phyloP scores from a whole-genome alignment of 495 filamentous ascomycete genomes.

The Tuber magnatum region DNA sequence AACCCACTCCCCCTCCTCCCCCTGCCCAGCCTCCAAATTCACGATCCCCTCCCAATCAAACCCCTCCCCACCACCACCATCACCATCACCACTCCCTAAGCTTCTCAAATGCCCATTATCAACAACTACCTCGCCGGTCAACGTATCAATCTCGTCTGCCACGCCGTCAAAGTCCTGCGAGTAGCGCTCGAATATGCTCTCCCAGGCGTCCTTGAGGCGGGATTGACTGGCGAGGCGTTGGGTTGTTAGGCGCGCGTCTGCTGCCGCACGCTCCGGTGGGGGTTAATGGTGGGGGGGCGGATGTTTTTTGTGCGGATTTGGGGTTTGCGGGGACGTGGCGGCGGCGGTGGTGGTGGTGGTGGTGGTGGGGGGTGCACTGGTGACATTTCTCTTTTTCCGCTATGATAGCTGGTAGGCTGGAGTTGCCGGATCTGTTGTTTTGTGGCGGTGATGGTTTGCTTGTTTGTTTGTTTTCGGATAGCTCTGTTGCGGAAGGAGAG shows the following conservation, averaged over 20 bases:
- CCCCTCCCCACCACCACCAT: slow-evolving; percentile 3
- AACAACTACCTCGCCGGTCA: slow-evolving; percentile 69
- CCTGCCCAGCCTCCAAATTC: neutral
- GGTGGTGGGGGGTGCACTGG: neutral
- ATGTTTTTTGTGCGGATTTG: neutral
- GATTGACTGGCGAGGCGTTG: slow-evolving; percentile 31
- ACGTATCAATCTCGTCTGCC: slow-evolving; percentile 73
- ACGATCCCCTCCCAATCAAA: slow-evolving; percentile 10
- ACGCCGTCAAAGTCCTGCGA: slow-evolving; percentile 69
- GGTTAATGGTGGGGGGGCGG: neutral
- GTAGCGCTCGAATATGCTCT: slow-evolving; percentile 84
- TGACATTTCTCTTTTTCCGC: neutral
- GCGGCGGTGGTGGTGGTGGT: slow-evolving; percentile 7
- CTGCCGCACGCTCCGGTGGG: slow-evolving; percentile 1
- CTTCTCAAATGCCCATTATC: slow-evolving; percentile 66
- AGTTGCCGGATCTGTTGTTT: neutral
- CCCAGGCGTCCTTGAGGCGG: slow-evolving; percentile 71
- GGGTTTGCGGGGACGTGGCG: slow-evolving; percentile 6
- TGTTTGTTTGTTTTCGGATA: neutral
- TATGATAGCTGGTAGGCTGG: neutral
- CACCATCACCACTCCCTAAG: slow-evolving; percentile 5
- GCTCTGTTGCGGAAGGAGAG: neutral
- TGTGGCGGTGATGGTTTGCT: neutral
- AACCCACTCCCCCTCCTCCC: neutral
- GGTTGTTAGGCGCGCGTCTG: slow-evolving; percentile 20